phyloP scores from a whole-genome alignment of 169 alveolate genomes.

The Plasmodium chabaudi region DNA sequence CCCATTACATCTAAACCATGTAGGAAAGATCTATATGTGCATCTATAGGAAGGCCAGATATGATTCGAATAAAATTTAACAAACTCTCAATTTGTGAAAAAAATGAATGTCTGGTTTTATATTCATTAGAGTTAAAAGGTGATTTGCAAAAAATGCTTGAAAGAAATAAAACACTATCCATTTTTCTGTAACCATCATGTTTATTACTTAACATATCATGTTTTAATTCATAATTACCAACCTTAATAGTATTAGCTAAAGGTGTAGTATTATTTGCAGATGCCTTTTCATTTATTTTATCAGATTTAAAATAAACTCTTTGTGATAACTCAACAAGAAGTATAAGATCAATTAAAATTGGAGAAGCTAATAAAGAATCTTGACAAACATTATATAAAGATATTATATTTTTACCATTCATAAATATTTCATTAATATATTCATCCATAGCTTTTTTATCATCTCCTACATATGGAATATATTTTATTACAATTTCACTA shows the following conservation, averaged over 20 bases:
- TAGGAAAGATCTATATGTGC: constrained; percentile 63
- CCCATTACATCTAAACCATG: constrained; percentile 7
- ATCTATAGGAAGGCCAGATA: constrained; percentile 58
- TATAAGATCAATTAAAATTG: constrained; percentile 90
- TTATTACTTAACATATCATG: constrained; percentile 26
- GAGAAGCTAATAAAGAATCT: constrained; percentile 93
- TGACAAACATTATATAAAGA: constrained; percentile 92
- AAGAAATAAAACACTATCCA: constrained; percentile 37
- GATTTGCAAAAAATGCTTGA: constrained; percentile 70
- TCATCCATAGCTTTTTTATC: constrained; percentile 94
- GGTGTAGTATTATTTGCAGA: not conserved
- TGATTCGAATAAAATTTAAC: constrained; percentile 31
- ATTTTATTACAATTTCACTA: constrained; percentile 89
- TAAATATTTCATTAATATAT: constrained; percentile 90
- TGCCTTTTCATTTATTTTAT: not conserved
- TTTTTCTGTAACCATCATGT: constrained; percentile 10
- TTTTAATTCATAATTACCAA: constrained; percentile 29
- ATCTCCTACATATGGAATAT: constrained; percentile 93
- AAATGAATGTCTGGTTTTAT: constrained; percentile 75
- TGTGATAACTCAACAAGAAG: constrained; percentile 87
- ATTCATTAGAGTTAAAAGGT: constrained; percentile 44
- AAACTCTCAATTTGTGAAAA: constrained; percentile 68
- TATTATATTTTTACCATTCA: constrained; percentile 91
- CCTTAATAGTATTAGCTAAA: not conserved
- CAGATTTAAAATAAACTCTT: constrained; percentile 32